Base-by-base conservation (phyloP, 176 grass and related monocot genomes). In the Oryza meyeriana region DNA sequence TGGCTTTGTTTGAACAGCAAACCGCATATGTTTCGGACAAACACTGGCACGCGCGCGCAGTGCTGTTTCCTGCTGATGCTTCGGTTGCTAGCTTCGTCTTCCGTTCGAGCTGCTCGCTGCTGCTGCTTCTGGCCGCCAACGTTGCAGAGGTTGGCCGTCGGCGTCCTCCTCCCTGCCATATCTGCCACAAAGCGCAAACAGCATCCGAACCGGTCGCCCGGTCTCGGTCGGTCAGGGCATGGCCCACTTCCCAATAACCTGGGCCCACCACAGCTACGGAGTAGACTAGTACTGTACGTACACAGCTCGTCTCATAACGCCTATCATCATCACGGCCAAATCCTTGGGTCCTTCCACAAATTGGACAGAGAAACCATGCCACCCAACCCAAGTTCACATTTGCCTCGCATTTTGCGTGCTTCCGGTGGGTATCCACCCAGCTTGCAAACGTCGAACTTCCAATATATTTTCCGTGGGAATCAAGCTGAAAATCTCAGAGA, bases 141-240 rank as follows among this genome's bases (percentile, higher is more conserved):
- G 17, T 69, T 4, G 70, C 8, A 68, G 76, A 59, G 62, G 36
- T 33, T 18, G 61, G 59, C 29, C 64, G 27, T 42, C 14, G 42
- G 32, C 29, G 84, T 66, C 61, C 72, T 35, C 27, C 26, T 27
- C 55, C 28, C 59, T 81, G 77, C 85, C 74, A 87, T n/a, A 87
- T 61, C 35, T 59, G 55, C 55, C 13, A 25, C 55, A 59, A 59
- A 59, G 55, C 55, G 48, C 74, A 12, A 24, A 52, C 82, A 22
- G 68, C 84, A 13, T 14, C 69, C 61, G 8, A 55, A 87, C 84
- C 35, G 70, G 45, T 61, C 62, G 26, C 36, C 71, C 3, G n/a
- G 71, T 40, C 72, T 68, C 62, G 61, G 59, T 25, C 55, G 39
- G 47, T 27, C 44, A 28, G 45, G 41, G 17, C 41, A 71, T 69